Conservation (phyloP, 179 eudicot genomes). For the Vitellaria paradoxa region DNA sequence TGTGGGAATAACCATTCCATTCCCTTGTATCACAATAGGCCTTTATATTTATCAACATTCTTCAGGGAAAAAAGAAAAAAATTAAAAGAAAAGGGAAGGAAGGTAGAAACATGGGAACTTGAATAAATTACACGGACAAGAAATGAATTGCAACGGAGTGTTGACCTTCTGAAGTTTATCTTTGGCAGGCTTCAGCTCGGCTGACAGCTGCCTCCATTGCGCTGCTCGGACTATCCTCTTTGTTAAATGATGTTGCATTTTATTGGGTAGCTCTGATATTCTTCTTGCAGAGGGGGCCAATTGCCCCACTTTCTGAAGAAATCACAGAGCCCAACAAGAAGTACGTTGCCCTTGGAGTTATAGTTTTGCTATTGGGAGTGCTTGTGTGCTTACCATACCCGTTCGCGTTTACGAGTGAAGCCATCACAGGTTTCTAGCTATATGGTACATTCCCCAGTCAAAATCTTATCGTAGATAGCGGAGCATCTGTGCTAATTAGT, state of each 20-base stretch:
- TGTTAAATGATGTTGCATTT: constrained; percentile 90
- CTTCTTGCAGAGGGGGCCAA: constrained; percentile 90
- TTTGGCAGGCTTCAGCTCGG: constrained; percentile 72
- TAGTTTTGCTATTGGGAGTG: constrained; percentile 71
- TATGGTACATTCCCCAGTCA: background rate
- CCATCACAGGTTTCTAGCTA: constrained; percentile 36
- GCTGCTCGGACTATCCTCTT: constrained; percentile 77
- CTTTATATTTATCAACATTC: background rate
- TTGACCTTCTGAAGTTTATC: background rate
- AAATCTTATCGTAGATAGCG: background rate
- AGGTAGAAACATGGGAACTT: background rate
- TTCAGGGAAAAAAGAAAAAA: background rate
- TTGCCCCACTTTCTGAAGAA: constrained; percentile 90
- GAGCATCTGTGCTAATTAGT: background rate
- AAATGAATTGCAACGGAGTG: background rate
- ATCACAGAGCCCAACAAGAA: constrained; percentile 73
- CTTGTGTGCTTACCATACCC: constrained; percentile 95
- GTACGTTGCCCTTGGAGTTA: constrained; percentile 62
- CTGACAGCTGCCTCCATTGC: constrained; percentile 63
- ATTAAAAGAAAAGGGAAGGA: background rate
- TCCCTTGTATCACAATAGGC: no score
- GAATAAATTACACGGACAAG: background rate
- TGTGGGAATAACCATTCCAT: no score
- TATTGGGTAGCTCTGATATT: constrained; percentile 91
- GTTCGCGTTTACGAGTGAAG: constrained; percentile 62